Percentiles rank a stretch among this genome's conserved stretches.
phyloP scores from a whole-genome alignment of 768 basidiomycete species.

The Mycena galopus region DNA sequence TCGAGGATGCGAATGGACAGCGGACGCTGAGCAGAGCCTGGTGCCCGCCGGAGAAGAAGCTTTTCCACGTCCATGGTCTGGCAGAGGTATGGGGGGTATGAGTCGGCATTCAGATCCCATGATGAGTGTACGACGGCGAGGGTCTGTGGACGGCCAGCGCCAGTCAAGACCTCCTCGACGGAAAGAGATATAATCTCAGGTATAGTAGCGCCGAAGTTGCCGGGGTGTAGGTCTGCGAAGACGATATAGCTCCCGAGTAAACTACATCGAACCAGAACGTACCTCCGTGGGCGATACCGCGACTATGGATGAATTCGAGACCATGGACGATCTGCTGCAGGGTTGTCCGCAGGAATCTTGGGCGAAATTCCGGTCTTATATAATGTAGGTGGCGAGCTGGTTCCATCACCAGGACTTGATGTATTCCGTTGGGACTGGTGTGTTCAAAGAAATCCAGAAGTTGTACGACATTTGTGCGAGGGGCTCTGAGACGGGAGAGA shows the following conservation, averaged over 20 bases:
- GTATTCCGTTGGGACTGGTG: not conserved
- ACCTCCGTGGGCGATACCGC: too few relatives aligned
- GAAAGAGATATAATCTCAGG: not conserved
- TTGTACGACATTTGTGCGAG: not conserved
- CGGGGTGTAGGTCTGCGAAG: slow-evolving; percentile 10
- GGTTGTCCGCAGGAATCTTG: not conserved
- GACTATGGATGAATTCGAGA: slow-evolving; percentile 7
- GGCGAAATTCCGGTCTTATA: not conserved
- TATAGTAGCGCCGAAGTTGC: slow-evolving; percentile 6
- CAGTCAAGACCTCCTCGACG: not conserved
- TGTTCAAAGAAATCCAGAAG: not conserved
- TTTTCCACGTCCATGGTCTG: not conserved
- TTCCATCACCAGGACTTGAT: slow-evolving; percentile 13
- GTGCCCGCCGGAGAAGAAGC: not conserved
- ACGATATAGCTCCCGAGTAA: too few relatives aligned
- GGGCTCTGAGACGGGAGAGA: not conserved
- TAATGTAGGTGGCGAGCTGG: not conserved
- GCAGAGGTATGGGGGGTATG: slow-evolving; percentile 2
- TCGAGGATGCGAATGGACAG: too few relatives aligned
- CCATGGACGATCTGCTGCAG: slow-evolving; percentile 3
- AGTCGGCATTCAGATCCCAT: not conserved
- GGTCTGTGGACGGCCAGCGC: not conserved
- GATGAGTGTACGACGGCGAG: not conserved
- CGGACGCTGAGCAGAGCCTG: not conserved
- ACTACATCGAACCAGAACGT: too few relatives aligned